A percentile compares a stretch with the other conserved stretches of the same genome.
Evolutionary conservation across 2,329 filamentous ascomycete genomes (phyloP).

Genomic region (Emergomyces orientalis): DNA sequence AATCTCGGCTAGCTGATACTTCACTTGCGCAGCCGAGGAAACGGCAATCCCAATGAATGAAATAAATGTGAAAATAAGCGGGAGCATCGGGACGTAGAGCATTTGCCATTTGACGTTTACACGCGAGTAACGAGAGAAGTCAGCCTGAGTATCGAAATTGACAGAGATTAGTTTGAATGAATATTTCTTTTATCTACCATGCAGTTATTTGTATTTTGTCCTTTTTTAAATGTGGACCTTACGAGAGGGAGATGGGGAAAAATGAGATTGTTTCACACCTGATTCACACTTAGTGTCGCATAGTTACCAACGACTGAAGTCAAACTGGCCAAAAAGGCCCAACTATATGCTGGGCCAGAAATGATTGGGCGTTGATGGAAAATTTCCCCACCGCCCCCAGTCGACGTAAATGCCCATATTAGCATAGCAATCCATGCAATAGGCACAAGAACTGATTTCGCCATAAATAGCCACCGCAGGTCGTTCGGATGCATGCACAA

Average conservation of each 20-base stretch:
- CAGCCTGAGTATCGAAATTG: slow-evolving; percentile 32
- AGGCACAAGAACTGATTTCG: slow-evolving; percentile 42
- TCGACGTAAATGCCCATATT: slow-evolving; percentile 51
- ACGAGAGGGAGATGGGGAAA: not conserved
- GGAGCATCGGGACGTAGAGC: slow-evolving; percentile 38
- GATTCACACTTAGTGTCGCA: slow-evolving; percentile 45
- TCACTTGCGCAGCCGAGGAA: slow-evolving; percentile 55
- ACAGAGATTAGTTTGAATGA: not conserved
- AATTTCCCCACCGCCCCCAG: slow-evolving; percentile 44
- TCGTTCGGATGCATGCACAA: slow-evolving; percentile 37
- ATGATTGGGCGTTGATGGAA: slow-evolving; percentile 40
- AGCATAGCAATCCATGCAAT: slow-evolving; percentile 54
- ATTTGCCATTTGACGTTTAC: slow-evolving; percentile 42
- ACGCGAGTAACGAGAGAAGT: slow-evolving; percentile 48
- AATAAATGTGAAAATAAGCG: slow-evolving; percentile 62
- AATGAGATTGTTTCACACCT: slow-evolving; percentile 20
- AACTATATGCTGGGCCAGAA: slow-evolving; percentile 43
- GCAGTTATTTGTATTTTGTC: not conserved
- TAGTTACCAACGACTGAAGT: slow-evolving; percentile 44
- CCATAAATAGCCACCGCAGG: slow-evolving; percentile 30
- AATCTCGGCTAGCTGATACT: slow-evolving; percentile 51
- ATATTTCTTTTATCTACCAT: not conserved
- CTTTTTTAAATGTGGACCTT: not conserved
- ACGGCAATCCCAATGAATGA: slow-evolving; percentile 79
- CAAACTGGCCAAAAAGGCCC: slow-evolving; percentile 45